Evolutionary conservation across 345 rosid genomes (phyloP).

Genomic region (Firmiana major): DNA sequence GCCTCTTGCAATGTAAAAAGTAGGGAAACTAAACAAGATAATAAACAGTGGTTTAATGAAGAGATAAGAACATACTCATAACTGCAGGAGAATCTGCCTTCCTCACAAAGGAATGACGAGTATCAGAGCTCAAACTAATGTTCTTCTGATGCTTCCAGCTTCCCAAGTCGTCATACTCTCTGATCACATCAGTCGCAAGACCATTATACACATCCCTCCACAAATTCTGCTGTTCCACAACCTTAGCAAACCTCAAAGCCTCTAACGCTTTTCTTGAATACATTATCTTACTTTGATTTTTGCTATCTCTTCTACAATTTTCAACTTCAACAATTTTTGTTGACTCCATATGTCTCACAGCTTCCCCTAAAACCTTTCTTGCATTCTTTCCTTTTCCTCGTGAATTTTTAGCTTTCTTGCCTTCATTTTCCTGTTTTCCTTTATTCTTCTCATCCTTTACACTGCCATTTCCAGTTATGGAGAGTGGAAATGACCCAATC

Average conservation of each 20-base stretch:
- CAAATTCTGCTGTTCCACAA: constrained; percentile 48
- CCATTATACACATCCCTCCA: constrained; percentile 56
- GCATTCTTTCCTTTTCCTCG: constrained; percentile 38
- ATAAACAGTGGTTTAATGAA: background rate
- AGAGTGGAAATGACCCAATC: constrained; percentile 39
- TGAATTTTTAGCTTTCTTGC: constrained; percentile 37
- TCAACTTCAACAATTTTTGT: constrained; percentile 1
- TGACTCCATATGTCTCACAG: constrained; percentile 11
- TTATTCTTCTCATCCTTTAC: constrained; percentile 30
- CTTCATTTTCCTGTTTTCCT: constrained; percentile 33
- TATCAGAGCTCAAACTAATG: constrained; percentile 11
- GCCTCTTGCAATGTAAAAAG: background rate
- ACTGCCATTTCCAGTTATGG: constrained; percentile 30
- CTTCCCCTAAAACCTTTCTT: constrained; percentile 18
- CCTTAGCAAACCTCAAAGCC: constrained; percentile 57
- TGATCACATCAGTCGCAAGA: constrained; percentile 45
- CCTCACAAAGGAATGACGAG: constrained; percentile 14
- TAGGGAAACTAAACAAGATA: background rate
- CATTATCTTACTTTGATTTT: constrained; percentile 11
- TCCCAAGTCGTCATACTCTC: constrained; percentile 51
- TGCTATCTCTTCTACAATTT: constrained; percentile 9
- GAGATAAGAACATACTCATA: constrained; percentile 33
- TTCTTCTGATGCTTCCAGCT: constrained; percentile 41
- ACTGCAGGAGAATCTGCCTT: constrained; percentile 20
- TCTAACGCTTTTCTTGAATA: constrained; percentile 68